Evolutionary conservation across 2,329 filamentous ascomycete genomes (phyloP).

Genomic region (Stenocarpella maydis): DNA sequence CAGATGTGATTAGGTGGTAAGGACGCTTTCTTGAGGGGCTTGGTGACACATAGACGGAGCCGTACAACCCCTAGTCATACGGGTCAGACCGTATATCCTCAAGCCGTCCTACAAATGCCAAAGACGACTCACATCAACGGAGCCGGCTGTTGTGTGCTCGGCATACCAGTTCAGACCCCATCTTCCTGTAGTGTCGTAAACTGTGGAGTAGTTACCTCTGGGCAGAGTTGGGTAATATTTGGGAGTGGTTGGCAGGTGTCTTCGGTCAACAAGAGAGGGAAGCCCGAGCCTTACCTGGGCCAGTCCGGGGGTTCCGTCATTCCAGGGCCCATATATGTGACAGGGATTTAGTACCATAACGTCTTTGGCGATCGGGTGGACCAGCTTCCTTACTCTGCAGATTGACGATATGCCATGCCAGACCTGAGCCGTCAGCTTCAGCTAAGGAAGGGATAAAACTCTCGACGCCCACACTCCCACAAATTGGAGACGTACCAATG

Average conservation of each 20-base stretch:
- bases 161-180: constrained; percentile 37
- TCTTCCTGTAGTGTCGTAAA: constrained; percentile 33
- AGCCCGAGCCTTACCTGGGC: constrained; percentile 31
- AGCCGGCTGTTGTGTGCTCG: constrained; percentile 36
- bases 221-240: constrained; percentile 34
- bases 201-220: constrained; percentile 34
- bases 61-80: constrained; percentile 32
- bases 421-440: constrained; percentile 10
- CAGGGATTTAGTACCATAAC: background rate
- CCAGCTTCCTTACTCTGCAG: background rate
- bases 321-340: constrained; percentile 33
- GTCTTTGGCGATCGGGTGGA: background rate
- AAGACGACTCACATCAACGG: constrained; percentile 25
- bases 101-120: no score
- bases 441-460: background rate
- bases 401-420: constrained; percentile 14
- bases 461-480: no score
- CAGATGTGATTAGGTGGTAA: constrained; percentile 33
- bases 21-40: constrained; percentile 34
- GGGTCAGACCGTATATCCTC: background rate
- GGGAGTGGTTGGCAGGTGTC: background rate
- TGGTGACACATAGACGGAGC: constrained; percentile 36
- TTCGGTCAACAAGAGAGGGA: background rate
- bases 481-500: constrained; percentile 28
- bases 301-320: constrained; percentile 35